phyloP scores from a whole-genome alignment of 2,329 filamentous ascomycete species.

The Triangularia setosa region DNA sequence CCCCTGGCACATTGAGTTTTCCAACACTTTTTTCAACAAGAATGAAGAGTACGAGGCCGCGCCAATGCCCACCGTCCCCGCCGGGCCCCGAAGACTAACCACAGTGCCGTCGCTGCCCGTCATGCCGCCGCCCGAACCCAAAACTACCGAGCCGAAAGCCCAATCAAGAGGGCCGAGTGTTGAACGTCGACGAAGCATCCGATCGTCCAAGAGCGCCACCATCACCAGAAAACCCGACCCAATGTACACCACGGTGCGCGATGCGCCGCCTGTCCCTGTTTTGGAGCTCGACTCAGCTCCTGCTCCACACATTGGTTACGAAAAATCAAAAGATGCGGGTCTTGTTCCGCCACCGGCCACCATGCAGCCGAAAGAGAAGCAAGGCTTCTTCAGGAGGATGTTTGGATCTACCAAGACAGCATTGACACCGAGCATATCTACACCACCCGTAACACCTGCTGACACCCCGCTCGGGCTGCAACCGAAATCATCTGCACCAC shows the following conservation, averaged over 20 bases:
- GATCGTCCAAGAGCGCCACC: constrained; percentile 51
- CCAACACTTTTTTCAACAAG: constrained; percentile 43
- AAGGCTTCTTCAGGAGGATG: constrained; percentile 88
- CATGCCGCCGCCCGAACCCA: constrained; percentile 38
- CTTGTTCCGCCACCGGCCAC: constrained; percentile 41
- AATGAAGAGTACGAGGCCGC: constrained; percentile 66
- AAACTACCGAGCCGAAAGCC: constrained; percentile 31
- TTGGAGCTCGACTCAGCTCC: constrained; percentile 51
- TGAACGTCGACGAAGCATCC: constrained; percentile 55
- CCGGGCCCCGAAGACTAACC: constrained; percentile 60
- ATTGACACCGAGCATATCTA: constrained; percentile 23
- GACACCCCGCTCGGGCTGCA: constrained; percentile 41
- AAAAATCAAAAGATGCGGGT: constrained; percentile 52
- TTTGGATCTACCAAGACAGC: constrained; percentile 70
- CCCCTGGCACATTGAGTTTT: constrained; percentile 47
- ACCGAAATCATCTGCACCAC: constrained; percentile 47
- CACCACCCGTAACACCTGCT: constrained; percentile 33
- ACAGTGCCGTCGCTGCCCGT: constrained; percentile 35
- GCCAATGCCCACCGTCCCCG: constrained; percentile 79
- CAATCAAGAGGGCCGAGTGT: constrained; percentile 31
- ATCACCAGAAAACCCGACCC: constrained; percentile 31
- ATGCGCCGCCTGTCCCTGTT: constrained; percentile 29
- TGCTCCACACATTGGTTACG: constrained; percentile 56
- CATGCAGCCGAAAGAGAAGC: constrained; percentile 56
- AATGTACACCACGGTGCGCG: constrained; percentile 26